Conservation (phyloP, 805 yeast genomes). For the Lipomyces yamadae region DNA sequence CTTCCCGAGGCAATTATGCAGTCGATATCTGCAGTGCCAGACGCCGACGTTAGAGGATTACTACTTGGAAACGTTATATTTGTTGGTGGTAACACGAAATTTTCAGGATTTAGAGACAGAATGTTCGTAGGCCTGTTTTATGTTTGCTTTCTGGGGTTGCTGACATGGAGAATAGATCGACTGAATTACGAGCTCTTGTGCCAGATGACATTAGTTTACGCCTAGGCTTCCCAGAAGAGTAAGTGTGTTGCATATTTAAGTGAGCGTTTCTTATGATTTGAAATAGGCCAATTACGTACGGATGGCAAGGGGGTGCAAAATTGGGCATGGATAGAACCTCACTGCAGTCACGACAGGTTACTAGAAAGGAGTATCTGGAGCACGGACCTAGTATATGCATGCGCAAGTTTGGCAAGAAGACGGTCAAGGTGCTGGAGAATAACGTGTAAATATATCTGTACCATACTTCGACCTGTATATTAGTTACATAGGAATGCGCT, state of each 20-base stretch:
- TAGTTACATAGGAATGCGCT: background rate
- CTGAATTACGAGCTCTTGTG: conserved; percentile 45
- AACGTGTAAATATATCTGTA: background rate
- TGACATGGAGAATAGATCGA: conserved; percentile 9
- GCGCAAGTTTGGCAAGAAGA: conserved; percentile 19
- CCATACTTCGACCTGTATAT: background rate
- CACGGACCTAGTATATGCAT: conserved; percentile 57
- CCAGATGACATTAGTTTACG: conserved; percentile 45
- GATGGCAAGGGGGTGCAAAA: conserved; percentile 62
- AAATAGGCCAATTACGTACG: conserved; percentile 50
- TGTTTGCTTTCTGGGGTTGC: background rate
- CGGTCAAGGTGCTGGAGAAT: background rate
- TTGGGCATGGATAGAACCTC: conserved; percentile 49
- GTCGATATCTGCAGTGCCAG: conserved; percentile 69
- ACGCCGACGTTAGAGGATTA: conserved; percentile 63
- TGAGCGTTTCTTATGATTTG: background rate
- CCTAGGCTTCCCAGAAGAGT: conserved; percentile 43
- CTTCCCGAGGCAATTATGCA: conserved; percentile 72
- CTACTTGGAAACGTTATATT: conserved; percentile 77
- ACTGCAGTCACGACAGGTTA: conserved; percentile 60
- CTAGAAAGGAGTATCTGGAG: conserved; percentile 82
- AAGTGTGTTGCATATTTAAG: conserved; percentile 12
- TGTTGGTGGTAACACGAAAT: conserved; percentile 79
- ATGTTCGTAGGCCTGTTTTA: conserved; percentile 43
- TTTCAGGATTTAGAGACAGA: conserved; percentile 70